Evolutionary conservation across 2,329 filamentous ascomycete genomes (phyloP), one percentile per base, ranked within the genome.

Genomic region (Epichloe baconii): DNA sequence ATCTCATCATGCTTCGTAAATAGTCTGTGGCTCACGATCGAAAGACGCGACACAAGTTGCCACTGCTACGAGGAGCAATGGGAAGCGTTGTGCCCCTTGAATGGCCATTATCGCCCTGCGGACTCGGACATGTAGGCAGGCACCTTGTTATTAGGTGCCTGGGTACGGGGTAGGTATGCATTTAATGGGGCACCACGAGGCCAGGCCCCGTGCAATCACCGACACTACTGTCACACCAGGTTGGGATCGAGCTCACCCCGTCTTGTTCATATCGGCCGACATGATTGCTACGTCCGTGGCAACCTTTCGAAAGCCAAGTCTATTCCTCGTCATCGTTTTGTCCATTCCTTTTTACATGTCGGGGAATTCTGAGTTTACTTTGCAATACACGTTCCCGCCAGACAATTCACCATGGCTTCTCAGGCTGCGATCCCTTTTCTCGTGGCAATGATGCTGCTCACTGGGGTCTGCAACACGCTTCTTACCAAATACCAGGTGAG

Each of bases 361-460:
- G n/a, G 40, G 36, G 12, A 38, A 38, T 23, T 12, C 3, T 0
- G 12, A 14, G 7, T 17, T 3, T 35, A 31, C 44, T 23, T 37
- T 23, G 40, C 19, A n/a, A 36, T 11, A n/a, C 48, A 21, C 41
- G 44, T 23, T 14, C 10, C 44, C 45, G 14, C 34, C 15, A 49
- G 17, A 34, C 19, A 40, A 15, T 49, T 49, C 53, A 54, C 50
- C 49, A 94, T 95, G 86, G 78, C 85, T 59, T 75, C 78, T 58
- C 80, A 79, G 66, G 79, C 79, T 38, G 65, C 88, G 51, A 79
- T 97, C 54, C 89, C 89, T 38, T 78, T 96, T 63, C 76, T 97
- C 56, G 88, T 97, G 68, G 85, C 77, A 61, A 94, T 96, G 88
- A 97, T 97, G 91, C 76, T 97, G 64, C 71, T 95, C 64, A 96